Base-by-base conservation (phyloP, 2,329 filamentous ascomycete genomes). In the Ceratocystiopsis minuta region DNA sequence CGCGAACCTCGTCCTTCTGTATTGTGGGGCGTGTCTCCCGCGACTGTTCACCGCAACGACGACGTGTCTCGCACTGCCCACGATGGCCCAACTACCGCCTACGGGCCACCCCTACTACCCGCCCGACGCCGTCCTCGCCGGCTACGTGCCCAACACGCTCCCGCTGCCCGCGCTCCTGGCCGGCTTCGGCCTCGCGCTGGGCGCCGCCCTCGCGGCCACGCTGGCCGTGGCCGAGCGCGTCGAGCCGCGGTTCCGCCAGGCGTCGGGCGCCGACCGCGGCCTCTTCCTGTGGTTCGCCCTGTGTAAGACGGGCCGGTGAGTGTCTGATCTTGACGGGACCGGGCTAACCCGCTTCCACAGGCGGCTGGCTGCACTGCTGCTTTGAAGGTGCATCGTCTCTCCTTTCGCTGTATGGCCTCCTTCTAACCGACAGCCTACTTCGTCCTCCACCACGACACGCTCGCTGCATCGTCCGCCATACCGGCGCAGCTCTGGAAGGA, bases 401-500 rank as follows among this genome's bases (percentile, higher is more conserved):
- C 10, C 6, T 33, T 41, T 16, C 16, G 14, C 11, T 6, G 16
- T 6, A 16, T 5, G 17, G 3, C 16, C 4, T 5, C 9, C 15
- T 39, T 2, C 11, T n/a, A 3, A 18, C 16, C 7, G 3, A 10
- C 17, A 45, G 74, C 78, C 34, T 93, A 92, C 58, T 92, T 85
- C 55, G 68, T 86, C 47, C 58, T 72, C 48, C 75, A 87, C 55
- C 79, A 83, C 56, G 60, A 64, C 17, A 63, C 61, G 18, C 68
- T 94, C 55, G 73, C 76, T 0, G 64, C 70, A 12, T 73, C 73
- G 45, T 78, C 85, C 55, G 75, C 78, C 42, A 61, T 90, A 9
- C 79, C 87, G 43, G 83, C 79, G 3, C 84, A 94, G 62, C 65
- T 93, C 37, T 94, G 86, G 86, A 94, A 94, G 56, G 86, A 94